Evolutionary conservation across 2,329 filamentous ascomycete genomes (phyloP).

Genomic region (Dryadomyces quercivorus): DNA sequence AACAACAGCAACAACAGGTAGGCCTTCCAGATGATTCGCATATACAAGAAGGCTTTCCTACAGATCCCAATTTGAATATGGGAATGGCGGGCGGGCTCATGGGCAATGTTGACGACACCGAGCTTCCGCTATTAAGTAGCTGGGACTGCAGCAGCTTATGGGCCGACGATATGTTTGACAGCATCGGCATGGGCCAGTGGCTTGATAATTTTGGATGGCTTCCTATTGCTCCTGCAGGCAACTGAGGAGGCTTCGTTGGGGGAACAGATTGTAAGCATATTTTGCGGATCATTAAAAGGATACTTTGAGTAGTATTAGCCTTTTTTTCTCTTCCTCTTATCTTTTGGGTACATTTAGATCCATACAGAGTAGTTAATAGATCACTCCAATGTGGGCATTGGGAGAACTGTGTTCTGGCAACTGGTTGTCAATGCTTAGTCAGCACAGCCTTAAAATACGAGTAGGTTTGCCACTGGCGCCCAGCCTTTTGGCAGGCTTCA

Average conservation of each 20-base stretch:
- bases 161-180: constrained; percentile 12
- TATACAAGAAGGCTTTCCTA: not conserved
- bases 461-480: not conserved
- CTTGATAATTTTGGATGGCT: constrained; percentile 9
- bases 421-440: not conserved
- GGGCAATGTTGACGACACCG: not conserved
- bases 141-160: constrained; percentile 11
- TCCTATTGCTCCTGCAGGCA: not conserved
- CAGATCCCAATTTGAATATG: not conserved
- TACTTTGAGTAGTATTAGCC: too few species aligned
- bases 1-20: not conserved
- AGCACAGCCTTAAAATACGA: not conserved
- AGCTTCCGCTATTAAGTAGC: not conserved
- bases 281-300: too few species aligned
- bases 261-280: too few species aligned
- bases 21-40: too few species aligned
- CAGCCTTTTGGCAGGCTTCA: not conserved
- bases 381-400: too few species aligned
- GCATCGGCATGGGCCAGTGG: constrained; percentile 13
- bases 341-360: too few species aligned
- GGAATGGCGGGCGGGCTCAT: not conserved
- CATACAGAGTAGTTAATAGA: too few species aligned
- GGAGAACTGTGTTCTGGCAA: too few species aligned
- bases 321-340: too few species aligned
- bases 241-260: too few species aligned